Conservation (phyloP, 306 rosid genomes). For the Leucaena leucocephala region DNA sequence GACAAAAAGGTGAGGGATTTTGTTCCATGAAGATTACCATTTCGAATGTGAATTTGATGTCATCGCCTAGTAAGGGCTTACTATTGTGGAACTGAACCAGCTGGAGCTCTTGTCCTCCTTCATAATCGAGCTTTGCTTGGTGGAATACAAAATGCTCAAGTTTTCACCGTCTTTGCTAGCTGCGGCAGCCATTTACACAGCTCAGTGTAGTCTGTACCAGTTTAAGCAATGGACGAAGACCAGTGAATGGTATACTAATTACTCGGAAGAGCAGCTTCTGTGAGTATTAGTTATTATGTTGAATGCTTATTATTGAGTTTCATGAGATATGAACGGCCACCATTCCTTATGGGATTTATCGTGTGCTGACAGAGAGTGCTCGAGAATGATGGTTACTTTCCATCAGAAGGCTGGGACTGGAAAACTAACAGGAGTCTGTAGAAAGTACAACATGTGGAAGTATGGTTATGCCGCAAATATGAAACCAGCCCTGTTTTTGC, state of each 20-base stretch:
- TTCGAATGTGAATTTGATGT: neutral
- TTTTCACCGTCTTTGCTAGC: slow-evolving; percentile 79
- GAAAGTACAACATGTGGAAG: slow-evolving; percentile 66
- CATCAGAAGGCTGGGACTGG: slow-evolving; percentile 72
- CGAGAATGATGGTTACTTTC: slow-evolving; percentile 71
- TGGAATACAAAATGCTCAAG: slow-evolving; percentile 73
- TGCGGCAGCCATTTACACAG: slow-evolving; percentile 84
- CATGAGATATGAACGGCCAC: neutral
- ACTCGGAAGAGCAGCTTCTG: slow-evolving; percentile 70
- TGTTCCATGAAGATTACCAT: neutral
- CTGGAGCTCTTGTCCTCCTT: slow-evolving; percentile 74
- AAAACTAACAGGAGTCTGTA: slow-evolving; percentile 46
- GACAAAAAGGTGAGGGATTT: slow-evolving; percentile 44
- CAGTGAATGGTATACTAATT: slow-evolving; percentile 65
- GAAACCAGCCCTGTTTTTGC: slow-evolving; percentile 55
- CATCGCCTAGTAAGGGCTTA: slow-evolving; percentile 3
- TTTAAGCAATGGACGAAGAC: slow-evolving; percentile 80
- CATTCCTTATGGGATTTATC: neutral
- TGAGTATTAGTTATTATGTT: slow-evolving; percentile 42
- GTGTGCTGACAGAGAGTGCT: slow-evolving; percentile 64
- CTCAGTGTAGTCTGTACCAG: slow-evolving; percentile 61
- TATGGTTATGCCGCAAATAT: slow-evolving; percentile 70
- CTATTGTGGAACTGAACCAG: slow-evolving; percentile 48
- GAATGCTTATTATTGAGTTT: neutral
- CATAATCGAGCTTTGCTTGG: slow-evolving; percentile 81